A percentile compares a stretch with the other conserved stretches of the same genome.
These are phyloP conservation scores for Hymenoscyphus scutula DNA, from an alignment of 2,329 filamentous ascomycete species.

Conservation along the genomic window DNA sequence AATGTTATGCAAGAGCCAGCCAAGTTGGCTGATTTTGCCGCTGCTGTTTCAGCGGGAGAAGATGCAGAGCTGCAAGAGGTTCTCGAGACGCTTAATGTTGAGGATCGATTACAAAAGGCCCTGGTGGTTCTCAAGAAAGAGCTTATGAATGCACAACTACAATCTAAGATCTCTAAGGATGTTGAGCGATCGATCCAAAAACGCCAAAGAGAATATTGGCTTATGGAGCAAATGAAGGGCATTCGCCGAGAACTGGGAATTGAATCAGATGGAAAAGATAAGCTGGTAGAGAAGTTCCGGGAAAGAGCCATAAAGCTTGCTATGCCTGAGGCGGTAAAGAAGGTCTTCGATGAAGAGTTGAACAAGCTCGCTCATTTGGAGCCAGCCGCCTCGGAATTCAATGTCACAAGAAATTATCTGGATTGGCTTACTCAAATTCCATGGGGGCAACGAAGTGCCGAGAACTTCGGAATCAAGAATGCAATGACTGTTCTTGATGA, in stretches of 20 bases:
- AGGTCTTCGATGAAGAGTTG: slow-evolving; percentile 97
- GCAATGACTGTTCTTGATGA: slow-evolving; percentile 89
- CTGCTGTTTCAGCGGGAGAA: slow-evolving; percentile 92
- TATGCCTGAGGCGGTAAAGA: slow-evolving; percentile 95
- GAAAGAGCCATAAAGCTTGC: slow-evolving; percentile 90
- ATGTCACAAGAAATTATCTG: slow-evolving; percentile 95
- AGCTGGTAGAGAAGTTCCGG: slow-evolving; percentile 95
- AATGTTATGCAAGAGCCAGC: slow-evolving; percentile 94
- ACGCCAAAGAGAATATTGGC: slow-evolving; percentile 94
- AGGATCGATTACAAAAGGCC: slow-evolving; percentile 88
- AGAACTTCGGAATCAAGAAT: slow-evolving; percentile 94
- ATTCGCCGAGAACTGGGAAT: slow-evolving; percentile 94
- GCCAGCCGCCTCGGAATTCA: slow-evolving; percentile 95
- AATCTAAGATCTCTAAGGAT: slow-evolving; percentile 96
- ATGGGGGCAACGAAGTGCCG: slow-evolving; percentile 91
- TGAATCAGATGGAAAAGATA: slow-evolving; percentile 97
- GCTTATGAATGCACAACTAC: slow-evolving; percentile 94
- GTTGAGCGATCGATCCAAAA: slow-evolving; percentile 98
- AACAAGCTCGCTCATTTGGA: slow-evolving; percentile 96
- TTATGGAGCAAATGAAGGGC: slow-evolving; percentile 99
- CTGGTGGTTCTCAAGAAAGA: slow-evolving; percentile 95
- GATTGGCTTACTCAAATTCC: slow-evolving; percentile 99
- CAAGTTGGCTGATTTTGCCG: slow-evolving; percentile 94
- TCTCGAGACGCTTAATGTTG: slow-evolving; percentile 82
- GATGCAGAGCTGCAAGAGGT: slow-evolving; percentile 91